Conservation (phyloP, 495 filamentous ascomycete species). For the Tuber calosporum region DNA sequence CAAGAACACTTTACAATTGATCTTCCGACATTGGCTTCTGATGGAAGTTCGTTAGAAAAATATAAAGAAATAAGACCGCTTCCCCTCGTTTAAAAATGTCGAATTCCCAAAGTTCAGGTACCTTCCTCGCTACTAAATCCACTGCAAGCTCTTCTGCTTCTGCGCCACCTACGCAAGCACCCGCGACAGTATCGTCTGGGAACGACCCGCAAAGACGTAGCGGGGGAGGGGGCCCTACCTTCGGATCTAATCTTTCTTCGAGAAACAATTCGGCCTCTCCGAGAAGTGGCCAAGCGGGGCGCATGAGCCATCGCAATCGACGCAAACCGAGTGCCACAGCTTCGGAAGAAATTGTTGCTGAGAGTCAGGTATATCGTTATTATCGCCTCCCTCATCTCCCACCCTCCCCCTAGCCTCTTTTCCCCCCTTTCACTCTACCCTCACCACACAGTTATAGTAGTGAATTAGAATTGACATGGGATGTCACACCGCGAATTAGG, state of each 20-base stretch:
- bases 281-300: conserved; percentile 65
- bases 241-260: conserved; percentile 54
- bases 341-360: conserved; percentile 14
- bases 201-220: conserved; percentile 57
- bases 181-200: conserved; percentile 40
- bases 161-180: conserved; percentile 34
- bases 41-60: not conserved
- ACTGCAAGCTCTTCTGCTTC: conserved; percentile 3
- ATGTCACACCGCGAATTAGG: conserved; percentile 43
- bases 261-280: conserved; percentile 50
- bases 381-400: conserved; percentile 4
- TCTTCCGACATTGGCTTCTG: not conserved
- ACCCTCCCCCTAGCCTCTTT: not conserved
- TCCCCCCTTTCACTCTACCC: conserved; percentile 32
- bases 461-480: not conserved
- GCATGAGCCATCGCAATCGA: conserved; percentile 64
- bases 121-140: conserved; percentile 24
- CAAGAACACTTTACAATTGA: not conserved
- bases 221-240: conserved; percentile 57
- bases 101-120: conserved; percentile 21
- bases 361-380: conserved; percentile 14
- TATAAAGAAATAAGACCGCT: not conserved
- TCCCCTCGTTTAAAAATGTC: conserved; percentile 11
- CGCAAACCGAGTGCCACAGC: conserved; percentile 44
- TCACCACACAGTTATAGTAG: not conserved